Base-by-base conservation (phyloP, 768 basidiomycete species). In the Trametes coccinea region DNA sequence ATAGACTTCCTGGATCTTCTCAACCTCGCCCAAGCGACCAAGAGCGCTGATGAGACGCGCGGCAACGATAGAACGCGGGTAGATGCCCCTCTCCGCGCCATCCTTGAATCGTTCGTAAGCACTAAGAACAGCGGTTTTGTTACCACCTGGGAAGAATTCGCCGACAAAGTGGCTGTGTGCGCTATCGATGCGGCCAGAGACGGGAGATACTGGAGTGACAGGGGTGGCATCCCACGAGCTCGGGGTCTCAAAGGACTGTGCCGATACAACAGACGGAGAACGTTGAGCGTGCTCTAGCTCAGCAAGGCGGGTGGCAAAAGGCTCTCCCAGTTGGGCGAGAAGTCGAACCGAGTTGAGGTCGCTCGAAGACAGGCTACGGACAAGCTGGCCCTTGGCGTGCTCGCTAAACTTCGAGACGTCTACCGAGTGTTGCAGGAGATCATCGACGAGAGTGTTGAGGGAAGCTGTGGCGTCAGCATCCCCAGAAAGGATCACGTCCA, bases 1-100 rank as follows among this genome's bases (percentile, higher is more conserved):
- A 74, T 98, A 97, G 17, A 89, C 73, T 47, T 83, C 79, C 17
- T 79, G 78, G 8, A 90, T 84, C 68, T 87, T 85, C 7, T 84
- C 77, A 44, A 87, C 67, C 54, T 87, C 80, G 50, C 82, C 79
- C 7, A 75, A 53, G 31, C 93, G 85, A 16, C 92, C 92, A 13
- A 93, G 80, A 4, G 76, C 74, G 60, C 86, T 82, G 67, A 95
- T 87, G 27, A 97, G 75, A 10, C 79, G 78, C 14, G 82, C 85
- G 30, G 95, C 69, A 6, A 79, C 77, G 11, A 73, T 73, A 2
- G 84, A 77, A 7, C 77, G 70, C 1, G 92, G 88, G 49, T 81
- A 82, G 8, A 79, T 66, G 22, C 82, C 79, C 3, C 69, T 66
- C 30, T 72, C 56, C n/a, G 84, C 61, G 7, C 80, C 84, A 2